phyloP scores from a whole-genome alignment of 2,329 filamentous ascomycete species.

The Chaetomium sp. region DNA sequence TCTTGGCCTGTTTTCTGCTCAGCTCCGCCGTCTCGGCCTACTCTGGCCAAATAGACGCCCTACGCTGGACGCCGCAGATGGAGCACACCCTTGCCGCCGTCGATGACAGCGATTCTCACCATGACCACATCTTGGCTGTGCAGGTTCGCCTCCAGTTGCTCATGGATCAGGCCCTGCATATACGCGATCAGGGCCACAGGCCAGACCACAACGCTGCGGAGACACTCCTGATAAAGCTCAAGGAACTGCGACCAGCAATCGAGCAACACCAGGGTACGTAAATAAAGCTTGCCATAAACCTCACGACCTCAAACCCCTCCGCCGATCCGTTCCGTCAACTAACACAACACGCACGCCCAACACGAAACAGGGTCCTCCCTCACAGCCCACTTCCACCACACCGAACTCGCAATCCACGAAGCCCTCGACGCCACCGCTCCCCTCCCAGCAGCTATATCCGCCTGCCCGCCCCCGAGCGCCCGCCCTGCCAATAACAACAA shows the following conservation, averaged over 20 bases:
- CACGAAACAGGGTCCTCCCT: not conserved
- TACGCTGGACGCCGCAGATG: slow-evolving; percentile 4
- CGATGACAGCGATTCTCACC: slow-evolving; percentile 25
- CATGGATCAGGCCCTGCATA: slow-evolving; percentile 37
- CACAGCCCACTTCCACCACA: slow-evolving; percentile 21
- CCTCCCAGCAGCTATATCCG: slow-evolving; percentile 23
- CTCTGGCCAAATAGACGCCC: not conserved
- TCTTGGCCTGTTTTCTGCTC: slow-evolving; percentile 4
- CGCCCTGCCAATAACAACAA: slow-evolving; percentile 9
- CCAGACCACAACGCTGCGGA: not conserved
- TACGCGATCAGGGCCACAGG: slow-evolving; percentile 37
- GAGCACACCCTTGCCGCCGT: not conserved
- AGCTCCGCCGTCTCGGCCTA: slow-evolving; percentile 7
- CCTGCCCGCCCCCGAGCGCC: not conserved
- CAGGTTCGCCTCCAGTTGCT: slow-evolving; percentile 45
- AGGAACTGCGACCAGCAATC: slow-evolving; percentile 36
- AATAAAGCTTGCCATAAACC: slow-evolving; percentile 15
- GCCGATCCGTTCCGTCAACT: not conserved
- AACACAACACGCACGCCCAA: not conserved
- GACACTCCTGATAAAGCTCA: slow-evolving; percentile 33
- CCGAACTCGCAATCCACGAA: slow-evolving; percentile 29
- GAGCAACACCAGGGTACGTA: slow-evolving; percentile 35
- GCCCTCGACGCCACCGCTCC: slow-evolving; percentile 29
- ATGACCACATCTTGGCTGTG: slow-evolving; percentile 39
- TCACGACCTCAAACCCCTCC: no score